Evolutionary conservation across 106 monocot genomes (phyloP).

Genomic region (Apostasia shenzhenica): DNA sequence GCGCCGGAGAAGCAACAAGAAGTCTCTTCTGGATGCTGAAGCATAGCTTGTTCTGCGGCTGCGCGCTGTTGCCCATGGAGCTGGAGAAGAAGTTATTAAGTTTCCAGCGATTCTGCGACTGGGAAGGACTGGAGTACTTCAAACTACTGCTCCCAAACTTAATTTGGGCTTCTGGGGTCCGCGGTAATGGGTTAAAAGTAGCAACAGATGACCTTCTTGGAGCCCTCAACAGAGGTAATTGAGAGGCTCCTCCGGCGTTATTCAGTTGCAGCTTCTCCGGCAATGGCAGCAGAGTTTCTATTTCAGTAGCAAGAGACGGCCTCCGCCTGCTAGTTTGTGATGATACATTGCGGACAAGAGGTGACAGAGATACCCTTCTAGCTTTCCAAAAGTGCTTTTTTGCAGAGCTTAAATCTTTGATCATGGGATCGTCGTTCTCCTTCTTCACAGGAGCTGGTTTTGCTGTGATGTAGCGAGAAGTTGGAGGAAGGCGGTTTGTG

Average conservation of each 20-base stretch:
- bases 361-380: constrained; percentile 40
- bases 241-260: background rate
- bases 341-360: constrained; percentile 26
- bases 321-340: constrained; percentile 37
- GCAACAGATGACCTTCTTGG: constrained; percentile 47
- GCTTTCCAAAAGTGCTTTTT: constrained; percentile 18
- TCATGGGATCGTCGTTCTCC: constrained; percentile 35
- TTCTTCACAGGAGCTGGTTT: constrained; percentile 20
- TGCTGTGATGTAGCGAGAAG: constrained; percentile 1
- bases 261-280: constrained; percentile 8
- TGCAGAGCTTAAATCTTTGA: constrained; percentile 7
- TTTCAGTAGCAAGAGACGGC: constrained; percentile 45
- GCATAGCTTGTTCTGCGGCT: constrained; percentile 34
- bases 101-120: constrained; percentile 23
- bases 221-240: constrained; percentile 14
- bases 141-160: constrained; percentile 24
- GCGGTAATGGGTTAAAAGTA: constrained; percentile 21
- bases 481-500: constrained; percentile 39
- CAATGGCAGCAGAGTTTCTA: constrained; percentile 13
- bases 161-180: constrained; percentile 23
- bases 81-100: constrained; percentile 41
- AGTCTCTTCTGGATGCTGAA: constrained; percentile 83
- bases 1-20: constrained; percentile 27
- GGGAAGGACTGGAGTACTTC: constrained; percentile 47
- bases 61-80: constrained; percentile 12